Percentiles rank a stretch among this genome's conserved stretches.
These are phyloP conservation scores for Naegleria gruberi DNA, from an alignment of 208 protist species.

Conservation along the genomic window DNA sequence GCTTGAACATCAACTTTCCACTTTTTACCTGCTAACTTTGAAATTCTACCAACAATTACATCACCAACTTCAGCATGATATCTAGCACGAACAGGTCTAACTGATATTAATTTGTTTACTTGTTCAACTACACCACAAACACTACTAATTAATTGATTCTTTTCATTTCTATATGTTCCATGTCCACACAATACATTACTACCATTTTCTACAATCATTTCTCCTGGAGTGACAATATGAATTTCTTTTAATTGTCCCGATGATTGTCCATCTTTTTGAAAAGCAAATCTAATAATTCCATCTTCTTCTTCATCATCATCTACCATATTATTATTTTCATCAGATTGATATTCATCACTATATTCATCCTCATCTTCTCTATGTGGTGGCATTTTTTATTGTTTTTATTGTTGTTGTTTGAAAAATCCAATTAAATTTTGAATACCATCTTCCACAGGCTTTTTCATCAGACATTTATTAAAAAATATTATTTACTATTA, in stretches of 20 bases:
- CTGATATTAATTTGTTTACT: slow-evolving; percentile 64
- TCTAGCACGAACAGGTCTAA: slow-evolving; percentile 49
- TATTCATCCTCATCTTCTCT: background rate
- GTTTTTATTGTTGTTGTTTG: too few relatives aligned
- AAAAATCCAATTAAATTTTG: too few relatives aligned
- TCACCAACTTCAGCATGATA: slow-evolving; percentile 93
- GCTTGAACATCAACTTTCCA: slow-evolving; percentile 90
- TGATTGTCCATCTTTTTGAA: background rate
- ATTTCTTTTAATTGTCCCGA: background rate
- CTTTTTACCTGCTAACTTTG: slow-evolving; percentile 72
- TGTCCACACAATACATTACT: slow-evolving; percentile 40
- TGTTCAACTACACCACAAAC: slow-evolving; percentile 58
- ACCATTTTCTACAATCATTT: slow-evolving; percentile 12
- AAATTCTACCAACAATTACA: slow-evolving; percentile 86
- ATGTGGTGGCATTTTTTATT: background rate
- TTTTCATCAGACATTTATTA: too few relatives aligned
- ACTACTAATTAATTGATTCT: slow-evolving; percentile 39
- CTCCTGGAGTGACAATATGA: slow-evolving; percentile 17
- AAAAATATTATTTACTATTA: too few relatives aligned
- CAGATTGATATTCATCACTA: background rate
- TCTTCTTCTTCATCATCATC: background rate
- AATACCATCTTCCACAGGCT: too few relatives aligned
- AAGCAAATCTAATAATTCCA: slow-evolving; percentile 5
- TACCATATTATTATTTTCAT: background rate
- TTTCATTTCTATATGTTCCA: slow-evolving; percentile 42